phyloP scores from a whole-genome alignment of 2,329 filamentous ascomycete species.

The Hymenoscyphus albidus region DNA sequence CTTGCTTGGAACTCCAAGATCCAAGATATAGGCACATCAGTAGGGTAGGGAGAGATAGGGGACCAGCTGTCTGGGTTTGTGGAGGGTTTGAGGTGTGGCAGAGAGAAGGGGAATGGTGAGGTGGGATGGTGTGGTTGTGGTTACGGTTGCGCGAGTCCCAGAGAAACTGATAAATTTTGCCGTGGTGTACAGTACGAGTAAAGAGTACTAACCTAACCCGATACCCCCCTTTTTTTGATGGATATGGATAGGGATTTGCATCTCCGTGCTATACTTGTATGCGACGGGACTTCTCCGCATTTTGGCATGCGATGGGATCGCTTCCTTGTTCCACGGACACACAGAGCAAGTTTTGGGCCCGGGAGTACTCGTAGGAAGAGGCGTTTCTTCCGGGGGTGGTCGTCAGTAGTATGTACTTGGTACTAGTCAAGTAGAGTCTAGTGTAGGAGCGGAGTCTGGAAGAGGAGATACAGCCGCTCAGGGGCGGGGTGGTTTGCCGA shows the following conservation, averaged over 20 bases:
- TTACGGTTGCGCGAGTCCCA: background rate
- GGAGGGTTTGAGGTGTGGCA: too few relatives aligned
- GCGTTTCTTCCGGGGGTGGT: too few relatives aligned
- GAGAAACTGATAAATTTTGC: background rate
- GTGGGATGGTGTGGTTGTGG: too few relatives aligned
- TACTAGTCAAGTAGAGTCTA: too few relatives aligned
- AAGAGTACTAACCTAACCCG: too few relatives aligned
- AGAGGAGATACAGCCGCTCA: background rate
- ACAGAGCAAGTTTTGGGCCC: too few relatives aligned
- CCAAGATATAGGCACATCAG: too few relatives aligned
- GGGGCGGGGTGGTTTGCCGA: background rate
- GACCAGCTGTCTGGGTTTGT: background rate
- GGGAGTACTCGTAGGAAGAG: too few relatives aligned
- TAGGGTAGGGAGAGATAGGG: background rate
- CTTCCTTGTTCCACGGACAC: background rate
- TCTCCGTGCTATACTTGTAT: background rate
- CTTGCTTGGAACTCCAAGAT: background rate
- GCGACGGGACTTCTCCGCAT: background rate
- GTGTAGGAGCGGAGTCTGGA: background rate
- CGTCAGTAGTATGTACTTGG: too few relatives aligned
- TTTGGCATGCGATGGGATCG: background rate
- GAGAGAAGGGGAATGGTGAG: too few relatives aligned
- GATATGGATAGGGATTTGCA: background rate
- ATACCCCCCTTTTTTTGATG: background rate
- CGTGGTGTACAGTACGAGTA: too few relatives aligned